Evolutionary conservation across 768 basidiomycete genomes (phyloP), one percentile per base, ranked within the genome.

Genomic region (Leccinum disarticulatum): DNA sequence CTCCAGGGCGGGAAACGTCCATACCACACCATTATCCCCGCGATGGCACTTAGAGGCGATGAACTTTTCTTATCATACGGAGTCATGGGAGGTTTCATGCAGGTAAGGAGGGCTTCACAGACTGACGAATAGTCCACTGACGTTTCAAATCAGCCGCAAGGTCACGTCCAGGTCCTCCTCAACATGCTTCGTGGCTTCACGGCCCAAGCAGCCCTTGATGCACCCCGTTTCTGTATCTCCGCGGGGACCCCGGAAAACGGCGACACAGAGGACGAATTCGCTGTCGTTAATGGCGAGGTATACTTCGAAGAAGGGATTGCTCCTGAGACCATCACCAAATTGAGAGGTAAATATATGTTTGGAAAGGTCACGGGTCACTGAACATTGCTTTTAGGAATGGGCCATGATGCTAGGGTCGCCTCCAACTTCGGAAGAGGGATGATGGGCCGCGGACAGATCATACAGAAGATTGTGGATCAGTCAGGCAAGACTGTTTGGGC

Each of bases 191-290:
- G 94, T 50, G 95, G 95, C 2, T 92, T 86, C 72, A 90, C 87
- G 2, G 82, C 87, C 0, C 97, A 99, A 75, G 86, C 91, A 3
- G 91, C 95, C 14, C 83, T 99, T 38, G 96, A 98, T 74, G 90
- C 94, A 0, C 96, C 95, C 9, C 86, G 96, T 14, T 97, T 98
- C 77, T 98, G 95, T 70, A 98, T 98, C 59, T 95, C 93, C 14
- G 84, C 93, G 17, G 91, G 90, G 27, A 81, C 81, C 57, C 89
- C 91, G 1, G 86, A 89, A 61, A 68, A 81, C 3, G 78, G 83
- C 47, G 77, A 75, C 25, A 75, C 76, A 35, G 72, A 77, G 31
- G 79, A 78, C 9, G 72, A 75, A 27, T 86, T 86, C 0, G 87
- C 87, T 4, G 81, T 85, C 58, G 79, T 73, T 49, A 91, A 92